These are phyloP conservation scores for Chrysanthemum makinoi DNA, from an alignment of 129 eudicot species.

Conservation along the genomic window DNA sequence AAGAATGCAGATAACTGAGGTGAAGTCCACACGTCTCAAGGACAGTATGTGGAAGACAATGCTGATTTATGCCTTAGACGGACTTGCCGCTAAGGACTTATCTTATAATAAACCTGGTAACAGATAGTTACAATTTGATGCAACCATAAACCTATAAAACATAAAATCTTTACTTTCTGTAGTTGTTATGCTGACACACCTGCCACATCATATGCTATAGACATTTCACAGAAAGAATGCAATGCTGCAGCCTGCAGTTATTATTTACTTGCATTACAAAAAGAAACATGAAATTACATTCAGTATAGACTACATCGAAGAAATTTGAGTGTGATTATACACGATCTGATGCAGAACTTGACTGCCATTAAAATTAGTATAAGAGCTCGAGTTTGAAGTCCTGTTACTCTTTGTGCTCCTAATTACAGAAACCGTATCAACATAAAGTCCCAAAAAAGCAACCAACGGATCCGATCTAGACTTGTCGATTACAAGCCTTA, in stretches of 20 bases:
- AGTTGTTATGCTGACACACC: too few relatives aligned
- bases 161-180: too few relatives aligned
- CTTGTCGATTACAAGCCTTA: neutral
- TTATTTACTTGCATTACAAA: neutral
- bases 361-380: slow-evolving; percentile 29
- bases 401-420: slow-evolving; percentile 13
- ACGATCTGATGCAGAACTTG: slow-evolving; percentile 40
- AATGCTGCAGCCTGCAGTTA: neutral
- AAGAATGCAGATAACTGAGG: too few relatives aligned
- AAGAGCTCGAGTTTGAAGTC: slow-evolving; percentile 20
- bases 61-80: too few relatives aligned
- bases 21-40: too few relatives aligned
- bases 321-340: slow-evolving; percentile 28
- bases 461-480: slow-evolving; percentile 54
- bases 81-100: too few relatives aligned
- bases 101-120: too few relatives aligned
- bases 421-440: slow-evolving; percentile 44
- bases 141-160: too few relatives aligned
- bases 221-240: too few relatives aligned
- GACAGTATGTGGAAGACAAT: too few relatives aligned
- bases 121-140: too few relatives aligned
- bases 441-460: slow-evolving; percentile 59
- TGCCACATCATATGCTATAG: too few relatives aligned
- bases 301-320: slow-evolving; percentile 18
- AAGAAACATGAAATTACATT: neutral